Evolutionary conservation across 768 basidiomycete species (phyloP).

Genomic region (Termitomyces heimii): DNA sequence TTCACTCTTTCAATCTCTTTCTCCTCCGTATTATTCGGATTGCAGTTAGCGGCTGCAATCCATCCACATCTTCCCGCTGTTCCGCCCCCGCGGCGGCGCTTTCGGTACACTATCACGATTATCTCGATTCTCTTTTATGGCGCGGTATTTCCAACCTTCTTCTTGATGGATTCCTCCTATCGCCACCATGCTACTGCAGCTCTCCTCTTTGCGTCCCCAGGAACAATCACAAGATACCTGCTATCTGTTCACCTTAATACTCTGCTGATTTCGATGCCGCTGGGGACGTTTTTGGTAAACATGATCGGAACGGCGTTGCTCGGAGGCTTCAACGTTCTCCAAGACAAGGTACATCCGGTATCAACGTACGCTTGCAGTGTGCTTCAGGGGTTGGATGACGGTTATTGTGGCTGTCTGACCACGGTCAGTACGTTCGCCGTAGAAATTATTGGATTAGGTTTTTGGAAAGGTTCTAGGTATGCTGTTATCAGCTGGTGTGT

Average conservation of each 20-base stretch:
- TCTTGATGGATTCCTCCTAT: slow-evolving; percentile 58
- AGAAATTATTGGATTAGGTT: slow-evolving; percentile 58
- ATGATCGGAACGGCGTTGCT: slow-evolving; percentile 78
- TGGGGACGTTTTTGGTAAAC: slow-evolving; percentile 79
- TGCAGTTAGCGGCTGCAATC: slow-evolving; percentile 45
- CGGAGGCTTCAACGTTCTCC: slow-evolving; percentile 65
- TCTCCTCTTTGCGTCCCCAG: slow-evolving; percentile 85
- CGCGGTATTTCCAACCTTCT: slow-evolving; percentile 74
- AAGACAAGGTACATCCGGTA: slow-evolving; percentile 41
- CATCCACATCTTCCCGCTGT: slow-evolving; percentile 35
- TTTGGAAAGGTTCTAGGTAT: slow-evolving; percentile 63
- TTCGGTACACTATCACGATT: slow-evolving; percentile 46
- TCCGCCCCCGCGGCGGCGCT: slow-evolving; percentile 31
- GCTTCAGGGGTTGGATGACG: slow-evolving; percentile 80
- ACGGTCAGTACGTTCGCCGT: slow-evolving; percentile 92
- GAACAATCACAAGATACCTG: slow-evolving; percentile 77
- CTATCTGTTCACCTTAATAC: slow-evolving; percentile 72
- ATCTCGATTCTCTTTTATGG: slow-evolving; percentile 65
- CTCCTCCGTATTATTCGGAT: slow-evolving; percentile 74
- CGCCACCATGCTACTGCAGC: slow-evolving; percentile 83
- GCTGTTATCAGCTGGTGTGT: slow-evolving; percentile 58
- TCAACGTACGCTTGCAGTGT: slow-evolving; percentile 54
- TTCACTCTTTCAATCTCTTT: slow-evolving; percentile 75
- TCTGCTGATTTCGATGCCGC: slow-evolving; percentile 52
- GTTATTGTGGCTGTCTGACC: slow-evolving; percentile 92